Evolutionary conservation across 371 early-diverging fungal genomes (phyloP).

Genomic region (Rhizopus stolonifer): DNA sequence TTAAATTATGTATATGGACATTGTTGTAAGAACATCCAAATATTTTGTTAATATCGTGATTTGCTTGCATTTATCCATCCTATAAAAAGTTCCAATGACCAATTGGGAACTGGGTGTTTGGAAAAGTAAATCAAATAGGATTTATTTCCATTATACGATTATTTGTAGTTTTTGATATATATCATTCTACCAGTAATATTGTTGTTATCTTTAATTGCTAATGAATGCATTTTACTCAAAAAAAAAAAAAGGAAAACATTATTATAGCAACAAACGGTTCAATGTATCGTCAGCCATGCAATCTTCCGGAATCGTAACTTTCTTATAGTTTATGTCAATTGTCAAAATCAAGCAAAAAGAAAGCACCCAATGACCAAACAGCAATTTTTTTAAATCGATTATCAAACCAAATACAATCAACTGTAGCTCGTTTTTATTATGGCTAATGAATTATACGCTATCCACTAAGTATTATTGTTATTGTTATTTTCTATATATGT

Average conservation of each 20-base stretch:
- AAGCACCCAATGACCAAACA: constrained; percentile 18
- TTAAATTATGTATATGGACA: too few species aligned
- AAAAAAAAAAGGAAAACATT: too few species aligned
- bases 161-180: too few species aligned
- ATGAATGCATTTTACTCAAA: constrained; percentile 6
- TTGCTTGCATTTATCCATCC: too few species aligned
- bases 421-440: constrained; percentile 13
- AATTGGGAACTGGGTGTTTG: too few species aligned
- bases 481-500: too few species aligned
- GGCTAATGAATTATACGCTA: constrained; percentile 7
- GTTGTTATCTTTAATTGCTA: constrained; percentile 8
- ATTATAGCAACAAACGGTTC: too few species aligned
- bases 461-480: constrained; percentile 10
- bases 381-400: constrained; percentile 9
- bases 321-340: constrained; percentile 14
- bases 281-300: constrained; percentile 18
- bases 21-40: too few species aligned
- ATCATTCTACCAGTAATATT: constrained; percentile 3
- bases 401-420: constrained; percentile 19
- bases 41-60: too few species aligned
- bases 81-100: too few species aligned
- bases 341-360: constrained; percentile 21
- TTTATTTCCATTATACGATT: too few species aligned
- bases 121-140: too few species aligned
- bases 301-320: constrained; percentile 17